phyloP scores from a whole-genome alignment of 164 flowering plant species.

The grape (Vitis vinifera) region DNA sequence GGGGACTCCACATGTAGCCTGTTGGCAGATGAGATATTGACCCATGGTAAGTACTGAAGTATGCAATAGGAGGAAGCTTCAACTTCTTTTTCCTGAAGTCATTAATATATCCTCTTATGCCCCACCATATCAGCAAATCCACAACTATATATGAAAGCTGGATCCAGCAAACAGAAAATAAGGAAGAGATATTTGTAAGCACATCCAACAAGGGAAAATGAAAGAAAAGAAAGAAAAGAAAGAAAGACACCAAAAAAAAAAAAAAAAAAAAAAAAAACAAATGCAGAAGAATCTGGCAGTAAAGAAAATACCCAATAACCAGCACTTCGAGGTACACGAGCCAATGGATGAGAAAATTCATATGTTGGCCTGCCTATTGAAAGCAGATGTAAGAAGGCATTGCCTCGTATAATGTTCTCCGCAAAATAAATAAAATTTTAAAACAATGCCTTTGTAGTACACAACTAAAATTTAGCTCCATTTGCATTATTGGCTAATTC shows the following conservation, averaged over 20 bases:
- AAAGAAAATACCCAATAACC: constrained; percentile 77
- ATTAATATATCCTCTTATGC: constrained; percentile 80
- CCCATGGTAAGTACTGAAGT: constrained; percentile 83
- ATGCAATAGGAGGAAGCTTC: constrained; percentile 90
- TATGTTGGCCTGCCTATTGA: constrained; percentile 88
- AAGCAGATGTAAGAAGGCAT: constrained; percentile 42
- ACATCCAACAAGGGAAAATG: too few species aligned
- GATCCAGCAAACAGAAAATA: constrained; percentile 13
- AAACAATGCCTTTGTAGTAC: not conserved
- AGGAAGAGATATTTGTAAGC: too few species aligned
- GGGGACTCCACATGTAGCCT: constrained; percentile 97
- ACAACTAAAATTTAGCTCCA: not conserved
- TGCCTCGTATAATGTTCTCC: not conserved
- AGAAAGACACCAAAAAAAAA: not conserved
- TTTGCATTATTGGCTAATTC: too few species aligned
- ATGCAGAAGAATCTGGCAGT: not conserved
- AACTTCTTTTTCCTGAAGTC: constrained; percentile 86
- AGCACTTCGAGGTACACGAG: constrained; percentile 87
- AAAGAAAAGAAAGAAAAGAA: not conserved
- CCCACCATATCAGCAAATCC: constrained; percentile 92
- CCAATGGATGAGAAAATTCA: constrained; percentile 94
- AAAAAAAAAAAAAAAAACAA: not conserved
- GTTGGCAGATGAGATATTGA: constrained; percentile 91
- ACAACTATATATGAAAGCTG: constrained; percentile 92
- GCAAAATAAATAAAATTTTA: not conserved